Conservation (phyloP, 2,329 filamentous ascomycete species). For the Nannizziopsis barbatae region DNA sequence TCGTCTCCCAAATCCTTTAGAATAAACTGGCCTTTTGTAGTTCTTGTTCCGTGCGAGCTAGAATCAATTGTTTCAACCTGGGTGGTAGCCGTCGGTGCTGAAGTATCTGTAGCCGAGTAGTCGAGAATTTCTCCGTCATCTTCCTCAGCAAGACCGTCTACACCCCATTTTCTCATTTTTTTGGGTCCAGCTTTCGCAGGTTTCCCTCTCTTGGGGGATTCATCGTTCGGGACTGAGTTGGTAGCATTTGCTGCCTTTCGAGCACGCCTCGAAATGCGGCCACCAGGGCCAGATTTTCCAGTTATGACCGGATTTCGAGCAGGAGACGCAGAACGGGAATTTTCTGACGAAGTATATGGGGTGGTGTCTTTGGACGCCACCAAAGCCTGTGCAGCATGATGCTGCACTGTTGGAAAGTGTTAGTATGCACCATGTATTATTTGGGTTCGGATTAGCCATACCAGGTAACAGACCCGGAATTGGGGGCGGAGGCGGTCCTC, state of each 20-base stretch:
- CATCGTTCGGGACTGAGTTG: conserved; percentile 59
- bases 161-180: conserved; percentile 85
- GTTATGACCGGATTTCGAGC: conserved; percentile 41
- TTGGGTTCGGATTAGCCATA: conserved; percentile 15
- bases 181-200: conserved; percentile 50
- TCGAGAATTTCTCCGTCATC: conserved; percentile 71
- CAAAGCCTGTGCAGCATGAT: conserved; percentile 32
- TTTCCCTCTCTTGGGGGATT: conserved; percentile 52
- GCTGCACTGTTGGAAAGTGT: conserved; percentile 32
- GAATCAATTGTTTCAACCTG: conserved; percentile 64
- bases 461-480: conserved; percentile 43
- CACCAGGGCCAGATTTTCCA: conserved; percentile 54
- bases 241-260: conserved; percentile 52
- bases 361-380: conserved; percentile 55
- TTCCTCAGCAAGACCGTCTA: conserved; percentile 76
- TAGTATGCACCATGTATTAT: conserved; percentile 5
- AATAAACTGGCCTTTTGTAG: conserved; percentile 81
- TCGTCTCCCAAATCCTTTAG: conserved; percentile 88
- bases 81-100: conserved; percentile 43
- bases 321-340: conserved; percentile 70
- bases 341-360: conserved; percentile 58
- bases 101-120: conserved; percentile 59
- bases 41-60: conserved; percentile 73
- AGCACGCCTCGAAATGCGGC: conserved; percentile 68
- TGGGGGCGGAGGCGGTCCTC: conserved; percentile 42